Conservation (phyloP, 768 basidiomycete species). For the Kockovaella imperatae region DNA sequence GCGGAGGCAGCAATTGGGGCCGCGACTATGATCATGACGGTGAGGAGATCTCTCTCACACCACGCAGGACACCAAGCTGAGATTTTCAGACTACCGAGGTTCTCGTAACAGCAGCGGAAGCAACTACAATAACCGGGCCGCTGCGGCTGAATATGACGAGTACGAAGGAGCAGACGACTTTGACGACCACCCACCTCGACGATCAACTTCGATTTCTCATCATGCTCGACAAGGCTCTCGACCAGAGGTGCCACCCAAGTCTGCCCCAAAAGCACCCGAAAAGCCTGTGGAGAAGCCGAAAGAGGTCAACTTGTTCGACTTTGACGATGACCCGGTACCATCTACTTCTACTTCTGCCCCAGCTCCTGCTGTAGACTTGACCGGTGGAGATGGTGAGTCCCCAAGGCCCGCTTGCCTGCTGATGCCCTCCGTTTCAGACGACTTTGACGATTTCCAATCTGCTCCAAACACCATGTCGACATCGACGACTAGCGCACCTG, state of each 20-base stretch:
- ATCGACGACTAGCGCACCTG: slow-evolving; percentile 5
- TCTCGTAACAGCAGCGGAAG: slow-evolving; percentile 4
- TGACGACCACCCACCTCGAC: slow-evolving; percentile 51
- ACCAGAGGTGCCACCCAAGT: slow-evolving; percentile 21
- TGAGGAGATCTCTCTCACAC: slow-evolving; percentile 18
- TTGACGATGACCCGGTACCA: slow-evolving; percentile 60
- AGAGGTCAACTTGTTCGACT: slow-evolving; percentile 68
- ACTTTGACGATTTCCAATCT: slow-evolving; percentile 49
- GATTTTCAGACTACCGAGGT: slow-evolving; percentile 11
- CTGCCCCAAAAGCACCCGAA: slow-evolving; percentile 22
- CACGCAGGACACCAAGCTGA: not conserved
- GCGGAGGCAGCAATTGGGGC: slow-evolving; percentile 21
- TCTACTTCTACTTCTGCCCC: slow-evolving; percentile 40
- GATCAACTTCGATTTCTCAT: slow-evolving; percentile 13
- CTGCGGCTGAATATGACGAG: slow-evolving; percentile 62
- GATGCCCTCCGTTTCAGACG: slow-evolving; percentile 32
- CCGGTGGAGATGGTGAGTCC: slow-evolving; percentile 37
- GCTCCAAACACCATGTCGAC: slow-evolving; percentile 32
- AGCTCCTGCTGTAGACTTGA: slow-evolving; percentile 4
- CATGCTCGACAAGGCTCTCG: slow-evolving; percentile 1
- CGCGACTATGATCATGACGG: slow-evolving; percentile 34
- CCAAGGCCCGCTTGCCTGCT: not conserved
- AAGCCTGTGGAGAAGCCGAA: slow-evolving; percentile 49
- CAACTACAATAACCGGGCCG: too few species aligned
- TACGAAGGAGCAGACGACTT: slow-evolving; percentile 92